A percentile compares a stretch with the other conserved stretches of the same genome.
Conservation (phyloP, 1,284 basidiomycete genomes). For the Blastosporella zonata region DNA sequence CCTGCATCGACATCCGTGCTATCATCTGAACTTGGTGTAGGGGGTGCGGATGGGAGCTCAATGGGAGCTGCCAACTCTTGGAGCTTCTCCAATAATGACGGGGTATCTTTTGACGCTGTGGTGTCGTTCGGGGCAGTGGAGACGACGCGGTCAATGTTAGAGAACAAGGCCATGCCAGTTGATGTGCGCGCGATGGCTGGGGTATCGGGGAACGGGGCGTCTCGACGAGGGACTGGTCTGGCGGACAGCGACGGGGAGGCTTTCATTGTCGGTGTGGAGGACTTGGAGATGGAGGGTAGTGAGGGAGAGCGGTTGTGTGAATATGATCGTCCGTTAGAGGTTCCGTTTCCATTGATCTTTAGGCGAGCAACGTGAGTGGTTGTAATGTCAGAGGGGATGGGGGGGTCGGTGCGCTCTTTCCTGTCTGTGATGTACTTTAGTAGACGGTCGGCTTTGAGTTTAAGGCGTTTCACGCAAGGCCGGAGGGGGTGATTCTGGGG, state of each 20-base stretch:
- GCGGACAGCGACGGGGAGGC: constrained; percentile 21
- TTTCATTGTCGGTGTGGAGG: constrained; percentile 26
- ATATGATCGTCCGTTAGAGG: constrained; percentile 31
- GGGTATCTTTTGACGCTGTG: constrained; percentile 7
- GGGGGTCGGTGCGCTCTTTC: constrained; percentile 71
- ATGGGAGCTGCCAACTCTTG: constrained; percentile 36
- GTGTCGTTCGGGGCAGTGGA: constrained; percentile 8
- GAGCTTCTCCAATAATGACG: constrained; percentile 33
- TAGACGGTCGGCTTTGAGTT: constrained; percentile 77
- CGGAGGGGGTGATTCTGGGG: constrained; percentile 74
- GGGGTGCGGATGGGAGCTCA: constrained; percentile 40
- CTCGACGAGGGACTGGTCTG: constrained; percentile 22
- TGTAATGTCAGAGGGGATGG: constrained; percentile 51
- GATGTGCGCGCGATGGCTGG: constrained; percentile 78
- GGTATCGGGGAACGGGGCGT: constrained; percentile 57
- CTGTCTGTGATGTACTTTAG: constrained; percentile 88
- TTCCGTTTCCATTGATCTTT: constrained; percentile 35
- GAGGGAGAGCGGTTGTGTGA: constrained; percentile 34
- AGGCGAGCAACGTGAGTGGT: constrained; percentile 28
- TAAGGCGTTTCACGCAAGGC: constrained; percentile 72
- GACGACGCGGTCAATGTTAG: constrained; percentile 49
- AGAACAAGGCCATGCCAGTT: constrained; percentile 68
- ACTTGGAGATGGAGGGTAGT: constrained; percentile 22
- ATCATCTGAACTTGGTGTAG: constrained; percentile 28
- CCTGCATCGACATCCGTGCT: constrained; percentile 43